Base-by-base conservation (phyloP, 2,329 filamentous ascomycete species). In the Alternaria longipes region DNA sequence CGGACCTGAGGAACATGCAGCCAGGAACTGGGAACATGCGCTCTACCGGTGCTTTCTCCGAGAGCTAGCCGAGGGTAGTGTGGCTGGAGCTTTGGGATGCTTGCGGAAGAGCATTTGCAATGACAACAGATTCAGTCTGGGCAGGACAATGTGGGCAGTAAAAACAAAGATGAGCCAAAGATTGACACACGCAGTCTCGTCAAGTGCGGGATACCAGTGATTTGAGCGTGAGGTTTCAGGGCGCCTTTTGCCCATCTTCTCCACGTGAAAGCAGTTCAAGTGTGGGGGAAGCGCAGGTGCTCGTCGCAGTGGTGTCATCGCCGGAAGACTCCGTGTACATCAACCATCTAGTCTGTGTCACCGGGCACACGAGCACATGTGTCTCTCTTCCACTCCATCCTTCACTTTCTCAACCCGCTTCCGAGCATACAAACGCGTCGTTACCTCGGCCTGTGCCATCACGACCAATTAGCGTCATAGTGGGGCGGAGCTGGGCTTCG, bases 391-490 rank as follows among this genome's bases (percentile, higher is more conserved):
- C n/a, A 26, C 51, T 59, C 40, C 34, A n/a, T 47, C 46, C 20
- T 60, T 56, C 14, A 3, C 30, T 26, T 26, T 42, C 56, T 47
- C 58, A 42, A n/a, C 24, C 20, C 53, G 61, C 58, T 50, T 49
- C 53, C 51, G 18, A 36, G 45, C 20, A 44, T 59, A 45, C 54
- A 60, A 54, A 59, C 44, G 52, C 49, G 41, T 32, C 54, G 57
- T 60, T 65, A 73, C 73, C 74, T 76, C 72, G 74, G 74, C 62
- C 66, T 67, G 66, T 59, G 56, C 63, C 65, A 49, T 30, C 63
- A 63, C 62, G 56, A 66, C 57, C 50, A 62, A 54, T 63, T 73
- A 74, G 71, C 74, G 73, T 75, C 74, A 74, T 75, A 72, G 71
- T 69, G 73, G 73, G 73, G 74, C 66, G 69, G 51, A 54, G 22